These are phyloP conservation scores for Stygiomarasmius scandens DNA, from an alignment of 1,284 basidiomycete genomes.

Conservation along the genomic window DNA sequence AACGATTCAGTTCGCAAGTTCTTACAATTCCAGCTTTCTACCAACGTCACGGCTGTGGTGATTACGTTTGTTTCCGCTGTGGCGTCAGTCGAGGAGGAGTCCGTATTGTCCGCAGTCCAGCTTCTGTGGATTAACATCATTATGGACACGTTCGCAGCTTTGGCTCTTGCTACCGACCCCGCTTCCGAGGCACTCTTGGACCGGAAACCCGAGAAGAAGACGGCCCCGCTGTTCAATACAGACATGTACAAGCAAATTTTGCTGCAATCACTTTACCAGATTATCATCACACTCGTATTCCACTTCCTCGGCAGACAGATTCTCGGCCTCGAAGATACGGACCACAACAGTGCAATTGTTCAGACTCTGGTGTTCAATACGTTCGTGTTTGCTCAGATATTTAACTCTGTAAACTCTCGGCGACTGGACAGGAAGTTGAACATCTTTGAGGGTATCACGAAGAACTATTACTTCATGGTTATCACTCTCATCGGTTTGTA, in stretches of 20 bases:
- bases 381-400: conserved; percentile 96
- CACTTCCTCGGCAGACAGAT: conserved; percentile 84
- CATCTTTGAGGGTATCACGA: conserved; percentile 82
- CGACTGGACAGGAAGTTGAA: conserved; percentile 87
- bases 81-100: conserved; percentile 74
- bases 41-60: conserved; percentile 94
- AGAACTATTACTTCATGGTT: conserved; percentile 86
- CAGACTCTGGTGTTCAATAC: conserved; percentile 94
- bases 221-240: conserved; percentile 85
- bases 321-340: conserved; percentile 57
- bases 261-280: conserved; percentile 90
- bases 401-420: conserved; percentile 92
- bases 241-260: conserved; percentile 97
- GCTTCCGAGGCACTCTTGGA: conserved; percentile 82
- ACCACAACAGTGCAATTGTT: conserved; percentile 56
- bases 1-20: conserved; percentile 98
- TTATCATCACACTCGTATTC: conserved; percentile 82
- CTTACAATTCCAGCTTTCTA: conserved; percentile 96
- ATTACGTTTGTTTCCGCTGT: conserved; percentile 94
- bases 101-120: conserved; percentile 92
- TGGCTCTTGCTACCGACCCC: conserved; percentile 96
- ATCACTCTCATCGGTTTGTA: conserved; percentile 81
- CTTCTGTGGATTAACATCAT: conserved; percentile 97
- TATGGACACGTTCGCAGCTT: conserved; percentile 98
- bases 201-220: conserved; percentile 89